phyloP scores from a whole-genome alignment of 2,329 filamentous ascomycete species.

The Fusarium decemcellulare region DNA sequence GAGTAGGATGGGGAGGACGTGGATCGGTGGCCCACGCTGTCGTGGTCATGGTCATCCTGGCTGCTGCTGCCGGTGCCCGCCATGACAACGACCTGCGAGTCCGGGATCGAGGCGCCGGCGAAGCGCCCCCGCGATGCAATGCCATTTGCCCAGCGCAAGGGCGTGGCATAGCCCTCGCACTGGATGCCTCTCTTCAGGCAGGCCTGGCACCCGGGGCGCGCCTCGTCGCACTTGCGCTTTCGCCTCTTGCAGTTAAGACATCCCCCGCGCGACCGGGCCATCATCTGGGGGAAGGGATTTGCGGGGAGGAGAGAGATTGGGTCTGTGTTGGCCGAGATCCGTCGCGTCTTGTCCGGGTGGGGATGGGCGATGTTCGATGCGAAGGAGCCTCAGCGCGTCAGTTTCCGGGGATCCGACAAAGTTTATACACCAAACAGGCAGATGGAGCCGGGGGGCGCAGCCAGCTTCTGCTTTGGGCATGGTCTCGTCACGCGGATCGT shows the following conservation, averaged over 20 bases:
- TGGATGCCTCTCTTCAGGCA: conserved; percentile 37
- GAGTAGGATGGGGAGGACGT: conserved; percentile 13
- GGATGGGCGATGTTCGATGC: neutral
- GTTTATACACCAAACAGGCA: conserved; percentile 45
- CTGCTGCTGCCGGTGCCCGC: neutral
- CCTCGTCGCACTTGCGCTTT: conserved; percentile 46
- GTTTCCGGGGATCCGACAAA: conserved; percentile 12
- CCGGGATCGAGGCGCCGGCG: conserved; percentile 39
- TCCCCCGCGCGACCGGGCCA: conserved; percentile 44
- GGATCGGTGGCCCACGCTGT: neutral
- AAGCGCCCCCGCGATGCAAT: conserved; percentile 44
- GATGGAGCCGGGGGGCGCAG: conserved; percentile 44
- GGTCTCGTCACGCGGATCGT: conserved; percentile 14
- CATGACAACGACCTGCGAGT: conserved; percentile 7
- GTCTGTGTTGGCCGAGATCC: neutral
- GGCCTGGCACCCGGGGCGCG: conserved; percentile 37
- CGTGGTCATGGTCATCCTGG: neutral
- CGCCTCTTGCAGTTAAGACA: conserved; percentile 45
- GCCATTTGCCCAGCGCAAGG: conserved; percentile 44
- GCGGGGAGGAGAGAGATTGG: neutral
- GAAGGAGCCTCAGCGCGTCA: neutral
- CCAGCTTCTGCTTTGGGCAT: conserved; percentile 25
- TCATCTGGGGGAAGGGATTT: conserved; percentile 6
- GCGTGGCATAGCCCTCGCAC: conserved; percentile 42
- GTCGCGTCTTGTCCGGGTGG: neutral